Evolutionary conservation across 2,329 filamentous ascomycete species (phyloP), one percentile per base, ranked within the genome.

Genomic region (Cercospora citrullina): DNA sequence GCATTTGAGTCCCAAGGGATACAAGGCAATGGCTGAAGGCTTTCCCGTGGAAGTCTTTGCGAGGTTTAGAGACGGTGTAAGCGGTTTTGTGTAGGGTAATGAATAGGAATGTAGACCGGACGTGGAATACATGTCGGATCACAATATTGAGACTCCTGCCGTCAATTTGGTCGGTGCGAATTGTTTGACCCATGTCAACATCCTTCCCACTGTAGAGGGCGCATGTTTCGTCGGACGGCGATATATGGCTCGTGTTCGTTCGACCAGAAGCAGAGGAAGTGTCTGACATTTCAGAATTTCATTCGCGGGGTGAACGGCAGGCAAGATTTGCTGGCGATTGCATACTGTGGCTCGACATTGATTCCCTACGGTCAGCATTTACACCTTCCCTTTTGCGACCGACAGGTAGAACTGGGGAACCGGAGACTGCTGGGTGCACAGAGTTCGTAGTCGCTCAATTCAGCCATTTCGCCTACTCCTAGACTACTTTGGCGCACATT

Each of bases 1-100:
- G 74, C 89, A 91, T 80, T 86, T 87, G 0, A 89, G 85, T 75
- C 83, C 83, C 0, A 79, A 75, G 2, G 89, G 87, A 0, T 91
- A 89, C 75, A 83, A 87, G 75, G 81, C 82, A 1, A 79, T 91
- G 73, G 88, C 88, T 1, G 81, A 87, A 66, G 76, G 77, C 62
- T 89, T 91, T 69, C 87, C 87, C 0, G 70, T 90, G 55, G 79
- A 81, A 5, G 75, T 89, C 3, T 87, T 90, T 73, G 76, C 78
- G 45, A 55, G 64, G 16, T 75, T 73, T 62, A 68, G 66, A 31
- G 53, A 70, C 18, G 74, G 72, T 18, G 71, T 74, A 12, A 70
- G 77, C 33, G 68, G 66, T 23, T 72, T 71, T 51, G 28, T 67
- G 12, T 67, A 64, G 55, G n/a, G 21, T 2, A 16, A 16, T 12